Evolutionary conservation across 2,329 filamentous ascomycete species (phyloP).

Genomic region (Ophiostoma quercus): DNA sequence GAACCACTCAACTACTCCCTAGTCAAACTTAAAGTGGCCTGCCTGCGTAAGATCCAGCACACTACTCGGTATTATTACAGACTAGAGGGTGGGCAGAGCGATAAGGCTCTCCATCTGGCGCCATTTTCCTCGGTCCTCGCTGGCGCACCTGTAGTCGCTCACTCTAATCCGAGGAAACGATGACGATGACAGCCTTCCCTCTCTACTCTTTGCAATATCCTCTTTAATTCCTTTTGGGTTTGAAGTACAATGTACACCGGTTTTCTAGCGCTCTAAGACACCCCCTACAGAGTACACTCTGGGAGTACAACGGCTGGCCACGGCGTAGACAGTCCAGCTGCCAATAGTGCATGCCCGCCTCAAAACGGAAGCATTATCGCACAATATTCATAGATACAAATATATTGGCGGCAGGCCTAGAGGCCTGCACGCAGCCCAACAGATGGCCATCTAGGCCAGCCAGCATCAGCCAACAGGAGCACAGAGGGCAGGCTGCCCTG

Average conservation of each 20-base stretch:
- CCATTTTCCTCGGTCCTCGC: neutral
- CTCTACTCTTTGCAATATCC: neutral
- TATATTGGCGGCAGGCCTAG: constrained; percentile 4
- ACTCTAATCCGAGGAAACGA: neutral
- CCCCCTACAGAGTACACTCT: neutral
- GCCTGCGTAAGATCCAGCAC: constrained; percentile 14
- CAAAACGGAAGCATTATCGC: neutral
- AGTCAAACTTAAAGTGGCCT: constrained; percentile 3
- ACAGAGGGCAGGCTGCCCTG: constrained; percentile 9
- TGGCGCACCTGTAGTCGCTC: constrained; percentile 1
- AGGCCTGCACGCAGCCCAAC: neutral
- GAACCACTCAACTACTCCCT: neutral
- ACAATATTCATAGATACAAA: neutral
- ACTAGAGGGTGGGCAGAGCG: neutral
- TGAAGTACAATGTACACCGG: neutral
- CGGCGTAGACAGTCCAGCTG: neutral
- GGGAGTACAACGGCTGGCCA: neutral
- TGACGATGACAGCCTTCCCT: neutral
- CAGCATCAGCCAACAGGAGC: constrained; percentile 5
- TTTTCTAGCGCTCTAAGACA: neutral
- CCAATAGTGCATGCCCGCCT: neutral
- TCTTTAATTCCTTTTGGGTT: neutral
- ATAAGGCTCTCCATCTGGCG: constrained; percentile 1
- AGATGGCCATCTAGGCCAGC: neutral
- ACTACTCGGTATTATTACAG: neutral